Percentiles rank a stretch among this genome's conserved stretches.
Evolutionary conservation across 176 grass and related monocot species (phyloP).

Genomic region (Avena insularis): DNA sequence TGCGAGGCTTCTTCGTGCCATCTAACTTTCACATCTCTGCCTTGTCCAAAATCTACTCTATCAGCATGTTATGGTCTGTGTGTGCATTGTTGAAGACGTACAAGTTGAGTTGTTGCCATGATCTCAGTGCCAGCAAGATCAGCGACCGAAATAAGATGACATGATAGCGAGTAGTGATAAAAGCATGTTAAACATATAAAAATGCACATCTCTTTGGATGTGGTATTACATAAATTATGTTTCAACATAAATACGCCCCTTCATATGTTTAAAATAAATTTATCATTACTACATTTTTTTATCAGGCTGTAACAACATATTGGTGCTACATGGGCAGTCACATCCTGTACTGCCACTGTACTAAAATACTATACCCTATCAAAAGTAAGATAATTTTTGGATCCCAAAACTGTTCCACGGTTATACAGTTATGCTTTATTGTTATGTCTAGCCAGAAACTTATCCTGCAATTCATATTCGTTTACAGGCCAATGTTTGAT

Average conservation of each 20-base stretch:
- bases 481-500: neutral
- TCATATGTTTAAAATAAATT: conserved; percentile 13
- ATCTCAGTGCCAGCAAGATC: neutral
- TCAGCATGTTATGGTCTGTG: neutral
- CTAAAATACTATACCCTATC: neutral
- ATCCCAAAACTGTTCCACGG: neutral
- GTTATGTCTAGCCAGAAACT: neutral
- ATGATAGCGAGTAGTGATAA: neutral
- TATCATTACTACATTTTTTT: neutral
- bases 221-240: conserved; percentile 11
- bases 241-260: neutral
- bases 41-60: neutral
- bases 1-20: neutral
- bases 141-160: neutral
- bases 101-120: neutral
- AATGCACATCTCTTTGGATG: neutral
- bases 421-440: neutral
- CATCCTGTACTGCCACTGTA: neutral
- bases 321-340: neutral
- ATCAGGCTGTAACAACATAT: neutral
- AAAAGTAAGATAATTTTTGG: conserved; percentile 2
- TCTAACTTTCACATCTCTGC: neutral
- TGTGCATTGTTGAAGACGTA: too few species aligned
- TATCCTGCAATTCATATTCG: neutral
- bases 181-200: neutral